Evolutionary conservation across 1,284 basidiomycete species (phyloP).

Genomic region (Hymenochaete sp.): DNA sequence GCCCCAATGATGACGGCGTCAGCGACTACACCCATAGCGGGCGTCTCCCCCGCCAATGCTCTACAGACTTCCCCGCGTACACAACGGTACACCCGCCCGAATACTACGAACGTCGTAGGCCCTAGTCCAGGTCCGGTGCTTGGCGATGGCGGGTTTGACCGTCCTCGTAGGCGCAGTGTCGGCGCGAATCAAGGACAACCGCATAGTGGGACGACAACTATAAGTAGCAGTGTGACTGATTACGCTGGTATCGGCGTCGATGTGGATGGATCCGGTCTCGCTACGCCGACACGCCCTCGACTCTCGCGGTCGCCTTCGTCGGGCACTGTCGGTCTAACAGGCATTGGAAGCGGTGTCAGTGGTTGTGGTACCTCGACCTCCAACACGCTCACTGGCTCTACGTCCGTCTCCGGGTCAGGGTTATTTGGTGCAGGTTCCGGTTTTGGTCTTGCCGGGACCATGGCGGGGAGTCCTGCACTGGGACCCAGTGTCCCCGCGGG

Average conservation of each 20-base stretch:
- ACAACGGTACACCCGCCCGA: conserved; percentile 6
- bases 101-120: too few species aligned
- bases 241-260: background rate
- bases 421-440: too few species aligned
- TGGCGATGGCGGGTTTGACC: background rate
- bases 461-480: too few species aligned
- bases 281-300: conserved; percentile 35
- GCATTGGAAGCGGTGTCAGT: background rate
- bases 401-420: too few species aligned
- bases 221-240: conserved; percentile 2
- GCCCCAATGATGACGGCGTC: background rate
- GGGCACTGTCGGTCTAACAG: conserved; percentile 19
- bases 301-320: conserved; percentile 36
- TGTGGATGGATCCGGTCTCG: conserved; percentile 10
- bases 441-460: too few species aligned
- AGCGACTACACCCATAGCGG: background rate
- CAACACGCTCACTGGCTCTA: too few species aligned
- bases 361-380: too few species aligned
- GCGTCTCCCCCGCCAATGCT: background rate
- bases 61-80: conserved; percentile 4
- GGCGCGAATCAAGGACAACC: too few species aligned
- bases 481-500: conserved; percentile 46
- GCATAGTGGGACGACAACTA: too few species aligned
- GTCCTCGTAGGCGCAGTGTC: too few species aligned
- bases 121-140: too few species aligned